Evolutionary conservation across 225 moss, liverwort and hornwort species (phyloP).

Genomic region (Ulota crispa): DNA sequence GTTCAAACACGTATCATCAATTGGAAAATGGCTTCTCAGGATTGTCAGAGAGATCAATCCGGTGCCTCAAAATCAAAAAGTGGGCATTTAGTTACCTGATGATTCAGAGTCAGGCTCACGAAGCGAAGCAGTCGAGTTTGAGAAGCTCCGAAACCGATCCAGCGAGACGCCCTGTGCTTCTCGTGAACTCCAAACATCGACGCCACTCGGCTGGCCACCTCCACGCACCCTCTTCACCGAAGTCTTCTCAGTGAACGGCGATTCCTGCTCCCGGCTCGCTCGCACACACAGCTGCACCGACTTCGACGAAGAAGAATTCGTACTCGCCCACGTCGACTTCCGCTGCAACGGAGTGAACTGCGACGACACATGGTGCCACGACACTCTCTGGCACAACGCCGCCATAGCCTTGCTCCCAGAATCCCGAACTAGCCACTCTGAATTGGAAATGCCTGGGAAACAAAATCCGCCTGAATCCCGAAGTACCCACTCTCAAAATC

Average conservation of each 20-base stretch:
- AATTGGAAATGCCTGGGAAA: background rate
- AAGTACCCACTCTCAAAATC: background rate
- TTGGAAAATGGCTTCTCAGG: background rate
- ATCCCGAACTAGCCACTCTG: background rate
- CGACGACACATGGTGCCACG: conserved; percentile 37
- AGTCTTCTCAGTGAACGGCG: conserved; percentile 58
- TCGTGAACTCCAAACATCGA: conserved; percentile 29
- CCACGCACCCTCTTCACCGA: conserved; percentile 50
- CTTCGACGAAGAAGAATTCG: background rate
- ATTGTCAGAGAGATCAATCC: background rate
- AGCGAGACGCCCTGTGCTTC: conserved; percentile 18
- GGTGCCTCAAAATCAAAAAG: background rate
- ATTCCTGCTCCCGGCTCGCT: conserved; percentile 32
- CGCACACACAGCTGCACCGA: conserved; percentile 18
- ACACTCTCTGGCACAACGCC: conserved; percentile 40
- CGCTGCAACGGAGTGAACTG: conserved; percentile 14
- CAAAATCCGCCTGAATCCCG: no score
- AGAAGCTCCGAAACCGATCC: conserved; percentile 28
- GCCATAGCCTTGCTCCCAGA: conserved; percentile 33
- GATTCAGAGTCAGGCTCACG: conserved; percentile 20
- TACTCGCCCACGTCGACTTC: background rate
- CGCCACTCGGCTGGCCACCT: conserved; percentile 36
- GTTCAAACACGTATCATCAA: no score
- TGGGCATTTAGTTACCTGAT: conserved; percentile 18
- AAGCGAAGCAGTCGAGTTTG: conserved; percentile 15